Evolutionary conservation across 805 yeast species (phyloP), one percentile per base, ranked within the genome.

Genomic region (Candida verbasci): DNA sequence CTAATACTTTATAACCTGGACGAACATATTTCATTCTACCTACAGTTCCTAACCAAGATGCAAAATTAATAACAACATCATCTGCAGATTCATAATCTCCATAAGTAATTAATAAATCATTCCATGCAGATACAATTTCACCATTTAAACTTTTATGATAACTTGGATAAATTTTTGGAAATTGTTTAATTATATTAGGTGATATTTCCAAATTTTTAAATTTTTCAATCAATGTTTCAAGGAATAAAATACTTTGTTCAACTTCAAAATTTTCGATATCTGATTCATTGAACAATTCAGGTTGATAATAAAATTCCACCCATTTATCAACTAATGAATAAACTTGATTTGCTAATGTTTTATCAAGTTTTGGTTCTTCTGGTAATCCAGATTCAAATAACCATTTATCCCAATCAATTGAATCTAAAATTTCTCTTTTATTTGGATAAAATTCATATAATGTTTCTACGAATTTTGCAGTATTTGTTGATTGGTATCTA

Each of bases 1-100:
- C 39, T 32, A 60, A 52, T 27, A 54, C 37, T 24, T 37, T 41
- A 40, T 54, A 60, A 8, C 65, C 65, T 3, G 65, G 65, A 39
- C 65, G 46, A 18, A 58, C 60, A 37, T 46, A 60, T 45, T 60
- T 60, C 67, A 60, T 60, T 43, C 67, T 47, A 8, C 67, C 67
- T 15, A 56, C 59, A 7, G 58, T 48, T 6, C 62, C 65, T 38
- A 60, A 44, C 65, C 65, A 60, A 17, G 29, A 27, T 6, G 62
- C 50, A 42, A 55, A 58, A 8, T 39, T 34, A 4, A 22, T 18
- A 3, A 54, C 62, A 3, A 43, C 26, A 5, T 34, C 42, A 22
- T 52, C 53, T 2, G 24, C 15, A 2, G 39, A 37, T 2, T 29
- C 15, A 22, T 41, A 48, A 3, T 42, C 23, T 1, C 62, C 62